These are phyloP conservation scores for Mallotus japonicus DNA, from an alignment of 441 rosid genomes.

Conservation along the genomic window DNA sequence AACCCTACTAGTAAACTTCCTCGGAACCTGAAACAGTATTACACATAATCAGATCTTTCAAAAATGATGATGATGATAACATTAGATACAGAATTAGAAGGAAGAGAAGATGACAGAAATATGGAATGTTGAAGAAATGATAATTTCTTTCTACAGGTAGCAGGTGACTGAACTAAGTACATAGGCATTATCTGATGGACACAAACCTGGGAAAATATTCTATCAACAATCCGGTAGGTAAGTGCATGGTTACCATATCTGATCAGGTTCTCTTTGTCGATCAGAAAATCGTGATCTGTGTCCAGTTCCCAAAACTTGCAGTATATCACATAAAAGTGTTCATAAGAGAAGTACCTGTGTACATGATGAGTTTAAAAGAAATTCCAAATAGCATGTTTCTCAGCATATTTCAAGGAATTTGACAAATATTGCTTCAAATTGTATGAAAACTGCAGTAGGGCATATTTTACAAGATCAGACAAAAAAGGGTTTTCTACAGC, in stretches of 20 bases:
- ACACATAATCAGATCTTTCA: slow-evolving; percentile 10
- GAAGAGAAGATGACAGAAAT: slow-evolving; percentile 2
- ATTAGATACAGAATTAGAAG: slow-evolving; percentile 4
- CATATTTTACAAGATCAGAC: not conserved
- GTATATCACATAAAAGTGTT: slow-evolving; percentile 96
- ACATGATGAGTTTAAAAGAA: slow-evolving; percentile 10
- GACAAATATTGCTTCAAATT: not conserved
- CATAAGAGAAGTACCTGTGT: slow-evolving; percentile 90
- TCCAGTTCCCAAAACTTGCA: slow-evolving; percentile 99
- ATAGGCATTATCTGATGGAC: slow-evolving; percentile 13
- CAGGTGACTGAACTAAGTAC: slow-evolving; percentile 3
- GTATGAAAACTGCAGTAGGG: too few relatives aligned
- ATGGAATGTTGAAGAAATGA: slow-evolving; percentile 14
- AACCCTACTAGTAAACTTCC: slow-evolving; percentile 85
- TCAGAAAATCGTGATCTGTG: slow-evolving; percentile 92
- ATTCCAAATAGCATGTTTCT: slow-evolving; percentile 1
- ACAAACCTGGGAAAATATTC: slow-evolving; percentile 97
- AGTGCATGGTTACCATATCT: slow-evolving; percentile 99
- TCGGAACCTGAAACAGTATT: slow-evolving; percentile 56
- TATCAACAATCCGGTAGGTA: slow-evolving; percentile 94
- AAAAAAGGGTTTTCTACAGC: not conserved
- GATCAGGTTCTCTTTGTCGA: slow-evolving; percentile 96
- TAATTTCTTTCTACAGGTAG: slow-evolving; percentile 12
- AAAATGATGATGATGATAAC: not conserved
- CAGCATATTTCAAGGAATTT: not conserved